Conservation (phyloP, 441 rosid species). For the Erodium trifolium region DNA sequence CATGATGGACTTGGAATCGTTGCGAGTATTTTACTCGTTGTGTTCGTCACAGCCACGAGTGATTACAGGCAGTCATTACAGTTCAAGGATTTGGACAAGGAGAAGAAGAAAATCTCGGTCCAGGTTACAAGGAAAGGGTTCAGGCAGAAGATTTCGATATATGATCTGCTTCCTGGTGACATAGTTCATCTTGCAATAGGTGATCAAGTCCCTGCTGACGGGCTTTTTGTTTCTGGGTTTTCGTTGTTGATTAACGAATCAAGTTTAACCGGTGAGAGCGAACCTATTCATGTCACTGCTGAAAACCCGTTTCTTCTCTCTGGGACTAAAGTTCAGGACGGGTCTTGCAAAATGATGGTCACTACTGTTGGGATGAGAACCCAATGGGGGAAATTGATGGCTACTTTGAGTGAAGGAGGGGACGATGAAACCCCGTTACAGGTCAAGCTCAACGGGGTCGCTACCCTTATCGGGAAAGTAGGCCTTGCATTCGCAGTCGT, state of each 20-base stretch:
- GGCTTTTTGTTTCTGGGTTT: constrained; percentile 42
- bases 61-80: too few species aligned
- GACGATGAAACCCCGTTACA: constrained; percentile 58
- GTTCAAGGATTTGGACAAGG: too few species aligned
- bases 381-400: constrained; percentile 56
- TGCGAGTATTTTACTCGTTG: constrained; percentile 63
- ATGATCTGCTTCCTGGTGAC: constrained; percentile 49
- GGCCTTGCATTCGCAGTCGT: constrained; percentile 59
- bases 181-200: constrained; percentile 47
- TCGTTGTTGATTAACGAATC: constrained; percentile 47
- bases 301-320: constrained; percentile 46
- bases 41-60: constrained; percentile 45
- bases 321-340: constrained; percentile 53
- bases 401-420: constrained; percentile 54
- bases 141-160: constrained; percentile 49
- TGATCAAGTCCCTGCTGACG: constrained; percentile 53
- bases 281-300: constrained; percentile 34
- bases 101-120: constrained; percentile 2
- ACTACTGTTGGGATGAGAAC: constrained; percentile 57
- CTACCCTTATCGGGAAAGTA: constrained; percentile 44
- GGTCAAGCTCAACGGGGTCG: constrained; percentile 52
- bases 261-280: constrained; percentile 50
- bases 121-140: constrained; percentile 40
- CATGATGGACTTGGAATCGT: constrained; percentile 78
- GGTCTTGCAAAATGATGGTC: constrained; percentile 50